phyloP scores from a whole-genome alignment of 208 protist genomes.

The Trypanosoma boissoni region DNA sequence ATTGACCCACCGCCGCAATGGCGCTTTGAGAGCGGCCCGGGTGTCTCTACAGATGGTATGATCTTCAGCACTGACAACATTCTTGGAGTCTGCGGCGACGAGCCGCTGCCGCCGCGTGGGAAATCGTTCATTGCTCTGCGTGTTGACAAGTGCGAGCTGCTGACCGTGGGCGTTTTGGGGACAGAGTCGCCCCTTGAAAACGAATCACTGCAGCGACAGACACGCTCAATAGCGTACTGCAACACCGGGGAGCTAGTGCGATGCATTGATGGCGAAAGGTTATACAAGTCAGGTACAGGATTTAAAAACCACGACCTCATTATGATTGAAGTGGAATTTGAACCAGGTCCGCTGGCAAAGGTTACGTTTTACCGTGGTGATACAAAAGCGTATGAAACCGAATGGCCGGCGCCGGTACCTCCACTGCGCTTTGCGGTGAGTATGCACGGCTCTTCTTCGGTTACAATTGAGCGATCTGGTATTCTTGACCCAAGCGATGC shows the following conservation, averaged over 20 bases:
- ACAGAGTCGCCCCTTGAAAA: constrained; percentile 39
- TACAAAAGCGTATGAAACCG: constrained; percentile 38
- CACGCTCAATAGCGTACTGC: constrained; percentile 65
- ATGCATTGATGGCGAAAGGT: constrained; percentile 12
- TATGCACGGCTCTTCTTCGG: constrained; percentile 67
- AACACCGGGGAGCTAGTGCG: constrained; percentile 72
- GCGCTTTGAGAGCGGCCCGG: constrained; percentile 73
- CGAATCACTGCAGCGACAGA: constrained; percentile 47
- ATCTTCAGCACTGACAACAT: constrained; percentile 76
- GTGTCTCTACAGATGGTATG: constrained; percentile 49
- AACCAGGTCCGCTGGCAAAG: constrained; percentile 2
- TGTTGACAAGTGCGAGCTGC: constrained; percentile 75
- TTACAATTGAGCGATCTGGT: constrained; percentile 42
- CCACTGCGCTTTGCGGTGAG: constrained; percentile 83
- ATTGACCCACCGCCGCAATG: constrained; percentile 53
- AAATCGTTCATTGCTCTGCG: constrained; percentile 58
- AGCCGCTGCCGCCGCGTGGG: constrained; percentile 47
- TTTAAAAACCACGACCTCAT: constrained; percentile 64
- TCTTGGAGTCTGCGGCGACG: constrained; percentile 65
- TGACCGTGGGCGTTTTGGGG: constrained; percentile 69
- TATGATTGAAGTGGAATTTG: constrained; percentile 49
- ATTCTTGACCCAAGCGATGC: constrained; percentile 1
- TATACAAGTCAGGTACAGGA: constrained; percentile 34
- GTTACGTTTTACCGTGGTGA: constrained; percentile 18
- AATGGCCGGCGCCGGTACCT: constrained; percentile 65